phyloP scores from a whole-genome alignment of 495 filamentous ascomycete genomes.

The Hyphodiscus hymeniophilus region DNA sequence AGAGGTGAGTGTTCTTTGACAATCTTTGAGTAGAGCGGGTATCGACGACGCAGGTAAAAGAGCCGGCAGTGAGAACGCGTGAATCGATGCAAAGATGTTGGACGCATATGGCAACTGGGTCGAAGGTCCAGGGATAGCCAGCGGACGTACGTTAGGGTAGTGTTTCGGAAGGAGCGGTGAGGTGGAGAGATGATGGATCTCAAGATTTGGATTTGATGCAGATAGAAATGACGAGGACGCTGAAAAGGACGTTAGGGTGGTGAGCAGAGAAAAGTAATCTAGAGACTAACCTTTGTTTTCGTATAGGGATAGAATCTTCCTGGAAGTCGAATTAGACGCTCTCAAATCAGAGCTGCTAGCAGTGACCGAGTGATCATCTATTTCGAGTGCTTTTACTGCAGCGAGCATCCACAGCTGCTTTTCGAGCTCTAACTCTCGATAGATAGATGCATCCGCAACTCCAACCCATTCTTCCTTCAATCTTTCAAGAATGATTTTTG shows the following conservation, averaged over 20 bases:
- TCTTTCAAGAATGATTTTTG: slow-evolving; percentile 34
- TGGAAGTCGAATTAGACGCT: neutral
- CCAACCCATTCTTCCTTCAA: slow-evolving; percentile 35
- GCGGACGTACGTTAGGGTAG: slow-evolving; percentile 17
- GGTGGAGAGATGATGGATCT: slow-evolving; percentile 18
- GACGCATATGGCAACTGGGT: slow-evolving; percentile 19
- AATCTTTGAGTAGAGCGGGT: slow-evolving; percentile 19
- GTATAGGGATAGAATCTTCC: slow-evolving; percentile 17
- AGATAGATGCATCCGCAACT: slow-evolving; percentile 27
- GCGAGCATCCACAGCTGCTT: slow-evolving; percentile 22
- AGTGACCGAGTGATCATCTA: too few species aligned
- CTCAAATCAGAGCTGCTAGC: neutral
- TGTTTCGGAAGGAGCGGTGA: slow-evolving; percentile 15
- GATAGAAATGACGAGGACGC: slow-evolving; percentile 18
- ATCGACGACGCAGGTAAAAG: slow-evolving; percentile 18
- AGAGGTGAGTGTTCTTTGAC: slow-evolving; percentile 16
- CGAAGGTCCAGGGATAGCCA: slow-evolving; percentile 7
- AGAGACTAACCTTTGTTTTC: slow-evolving; percentile 20
- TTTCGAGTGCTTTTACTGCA: slow-evolving; percentile 4
- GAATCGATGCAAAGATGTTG: slow-evolving; percentile 16
- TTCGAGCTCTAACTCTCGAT: slow-evolving; percentile 19
- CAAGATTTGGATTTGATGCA: neutral
- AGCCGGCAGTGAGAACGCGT: slow-evolving; percentile 14
- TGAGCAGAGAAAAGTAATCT: neutral
- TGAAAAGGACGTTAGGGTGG: neutral